phyloP scores from a whole-genome alignment of 202 grass and related monocot genomes.

The Musa balbisiana region DNA sequence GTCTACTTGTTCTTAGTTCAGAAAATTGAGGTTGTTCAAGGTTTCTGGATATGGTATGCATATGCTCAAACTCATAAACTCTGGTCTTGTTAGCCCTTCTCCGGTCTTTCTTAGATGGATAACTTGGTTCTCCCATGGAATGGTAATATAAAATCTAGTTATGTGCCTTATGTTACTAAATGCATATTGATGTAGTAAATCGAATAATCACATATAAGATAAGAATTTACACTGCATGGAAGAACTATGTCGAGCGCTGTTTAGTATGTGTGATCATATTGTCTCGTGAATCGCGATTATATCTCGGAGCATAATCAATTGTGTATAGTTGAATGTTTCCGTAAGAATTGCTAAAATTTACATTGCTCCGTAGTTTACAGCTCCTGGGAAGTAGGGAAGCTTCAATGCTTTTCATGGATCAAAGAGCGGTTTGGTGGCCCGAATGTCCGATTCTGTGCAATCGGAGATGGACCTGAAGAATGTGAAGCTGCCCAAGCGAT shows the following conservation, averaged over 20 bases:
- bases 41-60: no score
- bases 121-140: no score
- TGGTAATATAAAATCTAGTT: no score
- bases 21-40: no score
- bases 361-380: conserved; percentile 63
- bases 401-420: conserved; percentile 97
- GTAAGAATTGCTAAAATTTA: neutral
- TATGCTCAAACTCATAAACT: no score
- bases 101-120: no score
- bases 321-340: neutral
- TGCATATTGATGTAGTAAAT: no score
- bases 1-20: no score
- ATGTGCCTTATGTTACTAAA: no score
- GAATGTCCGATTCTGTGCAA: conserved; percentile 65
- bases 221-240: neutral
- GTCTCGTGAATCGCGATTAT: no score
- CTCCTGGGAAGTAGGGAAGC: conserved; percentile 91
- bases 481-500: conserved; percentile 60
- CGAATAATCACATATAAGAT: neutral
- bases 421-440: conserved; percentile 57
- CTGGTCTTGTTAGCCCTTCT: no score
- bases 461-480: conserved; percentile 81
- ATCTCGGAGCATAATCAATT: neutral
- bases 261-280: neutral
- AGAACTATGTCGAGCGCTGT: neutral